These are phyloP conservation scores for Septoria linicola DNA, from an alignment of 2,329 filamentous ascomycete genomes.

Conservation along the genomic window DNA sequence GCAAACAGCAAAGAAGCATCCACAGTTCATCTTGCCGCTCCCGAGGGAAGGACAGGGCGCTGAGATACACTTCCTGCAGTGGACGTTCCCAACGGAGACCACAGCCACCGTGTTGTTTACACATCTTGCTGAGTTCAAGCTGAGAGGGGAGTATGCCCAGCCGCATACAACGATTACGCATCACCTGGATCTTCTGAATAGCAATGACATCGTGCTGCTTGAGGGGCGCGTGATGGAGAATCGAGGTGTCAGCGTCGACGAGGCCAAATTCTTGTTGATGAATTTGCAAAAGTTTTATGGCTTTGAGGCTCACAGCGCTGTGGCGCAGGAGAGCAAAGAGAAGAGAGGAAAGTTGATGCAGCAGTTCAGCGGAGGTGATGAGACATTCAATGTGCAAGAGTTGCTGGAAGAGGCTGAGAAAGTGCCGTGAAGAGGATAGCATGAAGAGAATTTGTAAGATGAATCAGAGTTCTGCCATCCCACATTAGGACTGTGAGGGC, in stretches of 20 bases:
- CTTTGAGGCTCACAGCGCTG: slow-evolving; percentile 57
- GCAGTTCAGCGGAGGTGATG: slow-evolving; percentile 78
- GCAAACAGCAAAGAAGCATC: slow-evolving; percentile 67
- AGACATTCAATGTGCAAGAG: slow-evolving; percentile 76
- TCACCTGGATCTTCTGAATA: slow-evolving; percentile 73
- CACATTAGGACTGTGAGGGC: too few species aligned
- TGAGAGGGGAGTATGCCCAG: slow-evolving; percentile 81
- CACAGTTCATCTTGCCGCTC: slow-evolving; percentile 88
- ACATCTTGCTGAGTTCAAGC: slow-evolving; percentile 87
- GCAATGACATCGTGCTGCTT: slow-evolving; percentile 79
- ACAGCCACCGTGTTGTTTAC: slow-evolving; percentile 76
- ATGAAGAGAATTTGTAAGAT: too few species aligned
- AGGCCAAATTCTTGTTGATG: slow-evolving; percentile 88
- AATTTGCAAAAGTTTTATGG: slow-evolving; percentile 92
- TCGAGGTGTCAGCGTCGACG: slow-evolving; percentile 71
- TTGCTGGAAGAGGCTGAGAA: slow-evolving; percentile 88
- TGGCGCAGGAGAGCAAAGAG: slow-evolving; percentile 70
- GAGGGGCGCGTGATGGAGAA: slow-evolving; percentile 77
- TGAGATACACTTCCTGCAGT: slow-evolving; percentile 95
- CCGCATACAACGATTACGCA: slow-evolving; percentile 95
- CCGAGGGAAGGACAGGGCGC: slow-evolving; percentile 67
- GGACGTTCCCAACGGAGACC: slow-evolving; percentile 76
- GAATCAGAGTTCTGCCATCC: too few species aligned
- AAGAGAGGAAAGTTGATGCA: slow-evolving; percentile 68
- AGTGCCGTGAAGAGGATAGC: slow-evolving; percentile 45